Percentiles rank a stretch among this genome's conserved stretches.
phyloP scores from a whole-genome alignment of 495 filamentous ascomycete genomes.

The Trichoderma asperelloides region DNA sequence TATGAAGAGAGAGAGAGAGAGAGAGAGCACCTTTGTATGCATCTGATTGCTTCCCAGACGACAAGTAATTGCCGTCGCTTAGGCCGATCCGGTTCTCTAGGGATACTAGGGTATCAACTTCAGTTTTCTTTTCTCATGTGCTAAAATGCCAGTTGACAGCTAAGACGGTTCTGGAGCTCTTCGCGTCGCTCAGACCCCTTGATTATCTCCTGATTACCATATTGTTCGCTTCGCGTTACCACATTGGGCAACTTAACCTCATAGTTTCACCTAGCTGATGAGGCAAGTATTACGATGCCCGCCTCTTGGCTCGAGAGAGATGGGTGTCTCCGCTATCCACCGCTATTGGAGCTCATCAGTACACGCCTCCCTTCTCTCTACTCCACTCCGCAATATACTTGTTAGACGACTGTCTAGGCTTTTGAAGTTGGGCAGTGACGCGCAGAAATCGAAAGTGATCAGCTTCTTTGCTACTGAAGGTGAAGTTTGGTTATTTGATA shows the following conservation, averaged over 20 bases:
- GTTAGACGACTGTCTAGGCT: background rate
- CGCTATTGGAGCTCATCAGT: background rate
- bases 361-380: background rate
- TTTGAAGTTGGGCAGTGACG: background rate
- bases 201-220: conserved; percentile 3
- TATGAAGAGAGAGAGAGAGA: too few species aligned
- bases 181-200: background rate
- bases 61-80: background rate
- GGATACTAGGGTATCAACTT: background rate
- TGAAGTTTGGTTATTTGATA: background rate
- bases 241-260: background rate
- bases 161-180: background rate
- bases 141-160: conserved; percentile 2
- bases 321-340: background rate
- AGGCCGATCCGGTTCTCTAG: background rate
- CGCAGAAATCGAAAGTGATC: background rate
- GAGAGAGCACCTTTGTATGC: background rate
- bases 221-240: conserved; percentile 11
- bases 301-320: background rate
- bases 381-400: background rate
- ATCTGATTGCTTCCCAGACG: background rate
- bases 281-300: conserved; percentile 3
- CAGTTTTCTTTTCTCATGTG: background rate
- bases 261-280: background rate
- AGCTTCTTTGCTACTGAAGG: background rate